phyloP scores from a whole-genome alignment of 2,329 filamentous ascomycete species.

The Amphichorda felina region DNA sequence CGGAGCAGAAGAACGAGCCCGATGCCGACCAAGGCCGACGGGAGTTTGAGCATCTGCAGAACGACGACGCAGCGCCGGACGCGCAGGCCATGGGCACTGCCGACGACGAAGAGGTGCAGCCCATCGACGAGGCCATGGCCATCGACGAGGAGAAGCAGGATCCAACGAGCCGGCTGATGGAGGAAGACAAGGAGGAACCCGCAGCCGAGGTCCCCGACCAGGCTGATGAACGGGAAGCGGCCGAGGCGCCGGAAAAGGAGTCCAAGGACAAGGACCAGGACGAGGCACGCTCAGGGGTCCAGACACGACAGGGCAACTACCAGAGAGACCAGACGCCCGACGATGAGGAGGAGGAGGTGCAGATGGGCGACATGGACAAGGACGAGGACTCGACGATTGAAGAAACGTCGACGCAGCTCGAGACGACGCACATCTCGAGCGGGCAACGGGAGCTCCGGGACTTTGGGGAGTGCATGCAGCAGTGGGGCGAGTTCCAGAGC shows the following conservation, averaged over 20 bases:
- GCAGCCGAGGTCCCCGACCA: constrained; percentile 32
- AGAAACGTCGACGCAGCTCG: constrained; percentile 51
- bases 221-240: constrained; percentile 14
- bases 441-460: constrained; percentile 28
- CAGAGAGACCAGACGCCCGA: constrained; percentile 35
- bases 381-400: constrained; percentile 32
- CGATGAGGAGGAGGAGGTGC: constrained; percentile 27
- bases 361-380: constrained; percentile 34
- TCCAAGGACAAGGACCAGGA: constrained; percentile 33
- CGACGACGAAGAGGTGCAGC: constrained; percentile 73
- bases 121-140: constrained; percentile 80
- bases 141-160: constrained; percentile 59
- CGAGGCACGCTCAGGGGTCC: constrained; percentile 46
- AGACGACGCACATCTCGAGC: constrained; percentile 57
- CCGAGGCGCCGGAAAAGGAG: constrained; percentile 13
- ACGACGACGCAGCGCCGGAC: constrained; percentile 73
- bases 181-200: constrained; percentile 37
- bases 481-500: constrained; percentile 79
- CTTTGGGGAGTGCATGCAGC: constrained; percentile 48
- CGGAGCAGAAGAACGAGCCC: constrained; percentile 34
- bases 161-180: constrained; percentile 31
- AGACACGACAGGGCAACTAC: constrained; percentile 46
- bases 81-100: constrained; percentile 85
- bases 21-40: constrained; percentile 59
- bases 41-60: constrained; percentile 89